A percentile compares a stretch with the other conserved stretches of the same genome.
phyloP scores from a whole-genome alignment of 129 eudicot genomes.

The Helichrysum umbraculigerum region DNA sequence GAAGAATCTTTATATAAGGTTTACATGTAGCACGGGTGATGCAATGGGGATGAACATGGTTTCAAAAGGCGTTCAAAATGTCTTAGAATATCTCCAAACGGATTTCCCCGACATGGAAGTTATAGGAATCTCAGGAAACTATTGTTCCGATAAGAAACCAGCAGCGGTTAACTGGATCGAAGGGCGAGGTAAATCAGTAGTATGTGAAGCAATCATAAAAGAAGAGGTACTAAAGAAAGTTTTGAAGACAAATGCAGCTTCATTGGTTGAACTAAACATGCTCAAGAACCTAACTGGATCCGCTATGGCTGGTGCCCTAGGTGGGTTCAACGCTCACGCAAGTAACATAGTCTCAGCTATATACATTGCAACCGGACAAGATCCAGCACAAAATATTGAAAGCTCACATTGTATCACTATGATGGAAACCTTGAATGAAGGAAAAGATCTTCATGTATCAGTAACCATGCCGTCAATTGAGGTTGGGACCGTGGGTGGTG shows the following conservation, averaged over 20 bases:
- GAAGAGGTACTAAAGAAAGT: slow-evolving; percentile 56
- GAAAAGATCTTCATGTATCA: slow-evolving; percentile 56
- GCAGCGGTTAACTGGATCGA: slow-evolving; percentile 56
- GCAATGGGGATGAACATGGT: slow-evolving; percentile 53
- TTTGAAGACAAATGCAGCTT: slow-evolving; percentile 46
- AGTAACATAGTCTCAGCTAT: slow-evolving; percentile 59
- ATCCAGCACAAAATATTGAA: slow-evolving; percentile 60
- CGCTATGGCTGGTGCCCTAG: slow-evolving; percentile 66
- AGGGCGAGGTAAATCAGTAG: slow-evolving; percentile 54
- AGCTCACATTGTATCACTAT: slow-evolving; percentile 65
- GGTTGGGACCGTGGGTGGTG: slow-evolving; percentile 57
- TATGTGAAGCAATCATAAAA: slow-evolving; percentile 49
- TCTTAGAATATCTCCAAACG: slow-evolving; percentile 29
- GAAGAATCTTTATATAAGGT: slow-evolving; percentile 41
- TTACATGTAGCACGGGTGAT: slow-evolving; percentile 39
- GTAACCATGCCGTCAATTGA: slow-evolving; percentile 56
- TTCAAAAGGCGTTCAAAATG: slow-evolving; percentile 42
- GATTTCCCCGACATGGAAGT: slow-evolving; percentile 46
- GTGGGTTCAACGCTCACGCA: slow-evolving; percentile 64
- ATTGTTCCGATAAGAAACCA: slow-evolving; percentile 50
- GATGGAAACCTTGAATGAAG: slow-evolving; percentile 58
- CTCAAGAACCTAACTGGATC: slow-evolving; percentile 63
- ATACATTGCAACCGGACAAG: slow-evolving; percentile 60
- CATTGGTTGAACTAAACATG: slow-evolving; percentile 62
- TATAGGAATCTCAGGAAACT: slow-evolving; percentile 50